Percentiles rank a stretch among this genome's conserved stretches.
These are phyloP conservation scores for Pseudomonodictys pantanalensis DNA, from an alignment of 495 filamentous ascomycete genomes.

Conservation along the genomic window DNA sequence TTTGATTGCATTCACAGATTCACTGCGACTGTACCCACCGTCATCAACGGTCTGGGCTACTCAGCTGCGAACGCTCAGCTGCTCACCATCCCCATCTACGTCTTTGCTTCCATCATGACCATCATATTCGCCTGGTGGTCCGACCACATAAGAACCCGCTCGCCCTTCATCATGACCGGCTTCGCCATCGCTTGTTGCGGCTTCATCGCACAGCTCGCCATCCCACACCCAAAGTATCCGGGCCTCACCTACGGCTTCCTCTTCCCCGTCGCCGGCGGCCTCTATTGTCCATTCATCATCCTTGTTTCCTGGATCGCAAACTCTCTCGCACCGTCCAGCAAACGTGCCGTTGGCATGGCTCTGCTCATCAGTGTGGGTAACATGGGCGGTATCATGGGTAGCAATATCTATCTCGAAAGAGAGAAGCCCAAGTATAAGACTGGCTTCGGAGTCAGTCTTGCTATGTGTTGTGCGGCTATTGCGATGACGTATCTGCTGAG, in stretches of 20 bases:
- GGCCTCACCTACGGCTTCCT: conserved; percentile 36
- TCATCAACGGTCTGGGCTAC: conserved; percentile 28
- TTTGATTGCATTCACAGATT: not conserved
- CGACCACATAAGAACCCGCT: conserved; percentile 14
- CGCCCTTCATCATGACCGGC: conserved; percentile 24
- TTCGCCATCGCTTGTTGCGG: conserved; percentile 16
- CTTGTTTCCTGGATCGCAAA: conserved; percentile 33
- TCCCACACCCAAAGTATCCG: conserved; percentile 32
- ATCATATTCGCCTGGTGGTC: conserved; percentile 26
- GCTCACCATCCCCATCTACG: conserved; percentile 31
- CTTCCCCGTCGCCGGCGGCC: conserved; percentile 33
- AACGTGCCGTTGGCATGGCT: conserved; percentile 40
- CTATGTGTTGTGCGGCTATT: conserved; percentile 15
- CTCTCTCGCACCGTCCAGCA: conserved; percentile 37
- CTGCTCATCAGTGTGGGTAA: conserved; percentile 29
- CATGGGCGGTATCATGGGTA: conserved; percentile 32
- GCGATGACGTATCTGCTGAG: conserved; percentile 21
- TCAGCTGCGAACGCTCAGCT: conserved; percentile 24
- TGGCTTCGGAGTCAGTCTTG: conserved; percentile 24
- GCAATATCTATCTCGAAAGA: conserved; percentile 24
- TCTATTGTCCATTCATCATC: conserved; percentile 41
- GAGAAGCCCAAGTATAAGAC: conserved; percentile 29
- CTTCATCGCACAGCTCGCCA: conserved; percentile 26
- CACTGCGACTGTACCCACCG: conserved; percentile 25
- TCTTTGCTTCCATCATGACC: conserved; percentile 27